Evolutionary conservation across 2,329 filamentous ascomycete genomes (phyloP), one percentile per base, ranked within the genome.

Genomic region (Penicillium sp.): DNA sequence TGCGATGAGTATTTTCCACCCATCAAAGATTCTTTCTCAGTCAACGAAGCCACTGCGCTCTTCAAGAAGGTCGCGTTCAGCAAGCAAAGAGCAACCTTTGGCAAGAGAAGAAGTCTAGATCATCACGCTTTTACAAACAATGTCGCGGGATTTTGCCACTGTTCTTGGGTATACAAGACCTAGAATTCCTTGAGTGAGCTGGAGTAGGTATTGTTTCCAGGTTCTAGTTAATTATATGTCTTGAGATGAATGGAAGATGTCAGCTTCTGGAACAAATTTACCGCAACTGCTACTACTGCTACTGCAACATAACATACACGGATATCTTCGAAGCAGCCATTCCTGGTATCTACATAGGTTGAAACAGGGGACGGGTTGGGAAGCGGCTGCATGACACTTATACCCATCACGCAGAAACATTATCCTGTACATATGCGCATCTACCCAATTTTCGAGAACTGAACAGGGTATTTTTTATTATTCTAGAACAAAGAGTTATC

Each of bases 1-100:
- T 53, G 29, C 50, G 10, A 53, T 62, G 58, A 60, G 29, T 4
- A 25, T 53, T 19, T 53, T 46, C n/a, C 50, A 53, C 17, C 50
- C 50, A 6, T 53, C 50, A 3, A 45, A 29, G 42, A 2, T 45
- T n/a, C 25, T 45, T 8, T 29, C 42, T 29, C 25, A n/a, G 2
- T 3, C 42, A 45, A 12, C 42, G 10, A 29, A 7, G 2, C 17
- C 5, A 29, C 17, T 2, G 12, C 17, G 42, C 4, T 3, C 42
- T 27, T 45, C 25, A 2, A 29, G 3, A 9, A n/a, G 17, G 2
- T 27, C 17, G 17, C 23, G 10, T 12, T 45, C 42, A 6, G 42
- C 12, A 23, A 42, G 13, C 7, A 23, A 37, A n/a, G 35, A 37
- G 3, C 7, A 1, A 13, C 17, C 17, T 37, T 1, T 4, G 15